phyloP scores from a whole-genome alignment of 208 protist species.

The Polymyxa betae region DNA sequence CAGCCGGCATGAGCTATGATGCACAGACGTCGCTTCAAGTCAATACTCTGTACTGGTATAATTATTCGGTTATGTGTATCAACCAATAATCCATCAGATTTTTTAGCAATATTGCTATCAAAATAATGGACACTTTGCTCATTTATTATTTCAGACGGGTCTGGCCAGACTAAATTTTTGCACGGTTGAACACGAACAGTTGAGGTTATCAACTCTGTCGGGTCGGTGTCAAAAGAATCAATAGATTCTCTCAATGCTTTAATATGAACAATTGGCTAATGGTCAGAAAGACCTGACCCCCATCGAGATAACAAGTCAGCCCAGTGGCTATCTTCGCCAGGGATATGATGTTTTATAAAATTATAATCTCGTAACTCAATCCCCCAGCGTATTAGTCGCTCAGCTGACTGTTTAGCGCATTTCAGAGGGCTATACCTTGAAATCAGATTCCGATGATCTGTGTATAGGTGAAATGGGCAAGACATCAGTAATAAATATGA shows the following conservation, averaged over 20 bases:
- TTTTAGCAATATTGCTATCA: no score
- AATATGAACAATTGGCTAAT: no score
- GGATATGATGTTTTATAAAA: neutral
- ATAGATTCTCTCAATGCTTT: no score
- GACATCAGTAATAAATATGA: neutral
- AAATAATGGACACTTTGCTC: no score
- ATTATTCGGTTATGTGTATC: neutral
- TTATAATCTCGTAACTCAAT: constrained; percentile 8
- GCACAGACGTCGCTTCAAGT: neutral
- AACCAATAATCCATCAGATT: neutral
- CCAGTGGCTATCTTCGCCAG: neutral
- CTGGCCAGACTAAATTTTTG: no score
- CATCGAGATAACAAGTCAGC: constrained; percentile 19
- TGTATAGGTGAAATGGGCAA: neutral
- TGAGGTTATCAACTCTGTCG: no score
- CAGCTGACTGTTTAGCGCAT: neutral
- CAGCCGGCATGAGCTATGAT: neutral
- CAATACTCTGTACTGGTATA: neutral
- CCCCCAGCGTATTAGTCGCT: neutral
- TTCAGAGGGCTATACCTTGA: neutral
- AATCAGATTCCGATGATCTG: constrained; percentile 26
- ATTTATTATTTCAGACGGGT: no score
- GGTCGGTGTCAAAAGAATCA: no score
- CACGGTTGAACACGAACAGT: no score
- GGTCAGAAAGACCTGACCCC: neutral